Evolutionary conservation across 2,329 filamentous ascomycete species (phyloP), one percentile per base, ranked within the genome.

Genomic region (Pseudocercospora vitis): DNA sequence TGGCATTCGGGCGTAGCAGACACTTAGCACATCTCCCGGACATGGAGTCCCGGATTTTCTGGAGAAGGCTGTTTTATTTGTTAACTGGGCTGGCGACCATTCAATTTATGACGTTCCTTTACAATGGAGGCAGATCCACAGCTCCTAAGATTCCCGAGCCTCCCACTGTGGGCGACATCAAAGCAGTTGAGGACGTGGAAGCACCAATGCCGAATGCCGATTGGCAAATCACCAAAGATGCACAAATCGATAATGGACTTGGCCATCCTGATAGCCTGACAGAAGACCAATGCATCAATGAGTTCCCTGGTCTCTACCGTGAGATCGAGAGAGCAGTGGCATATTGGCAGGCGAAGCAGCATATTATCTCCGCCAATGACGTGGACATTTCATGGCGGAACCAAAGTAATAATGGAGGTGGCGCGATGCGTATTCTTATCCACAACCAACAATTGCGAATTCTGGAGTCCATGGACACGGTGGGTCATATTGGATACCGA

Each of bases 281-380:
- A 24, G 53, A 59, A 16, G 19, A 31, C 11, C 62, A 66, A 55
- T 80, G 76, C 74, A 74, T 73, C 33, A 77, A 79, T 48, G 73
- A 78, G 50, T 80, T 81, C 56, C 71, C 75, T 0, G 76, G 76
- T 2, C 65, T 75, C 0, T 78, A 75, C 65, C 67, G 64, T 52
- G 60, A 65, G 4, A 70, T 78, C 21, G 67, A 74, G 71, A 73
- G 4, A 73, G 76, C 57, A 6, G 48, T 52, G 4, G 19, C 32
- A 3, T 50, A 54, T 16, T 61, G 59, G 59, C 50, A 50, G 14
- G 16, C 50, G 2, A 55, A 42, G 24, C 21, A 53, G 12, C 52
- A 56, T 28, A 57, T 35, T 6, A 53, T 59, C 23, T 37, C 54
- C 12, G 33, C 52, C 8, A 29, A 48, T 12, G 59, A 61, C 18